Conservation (phyloP, 108 stramenopile genomes). For the Stephanodiscus triporus region DNA sequence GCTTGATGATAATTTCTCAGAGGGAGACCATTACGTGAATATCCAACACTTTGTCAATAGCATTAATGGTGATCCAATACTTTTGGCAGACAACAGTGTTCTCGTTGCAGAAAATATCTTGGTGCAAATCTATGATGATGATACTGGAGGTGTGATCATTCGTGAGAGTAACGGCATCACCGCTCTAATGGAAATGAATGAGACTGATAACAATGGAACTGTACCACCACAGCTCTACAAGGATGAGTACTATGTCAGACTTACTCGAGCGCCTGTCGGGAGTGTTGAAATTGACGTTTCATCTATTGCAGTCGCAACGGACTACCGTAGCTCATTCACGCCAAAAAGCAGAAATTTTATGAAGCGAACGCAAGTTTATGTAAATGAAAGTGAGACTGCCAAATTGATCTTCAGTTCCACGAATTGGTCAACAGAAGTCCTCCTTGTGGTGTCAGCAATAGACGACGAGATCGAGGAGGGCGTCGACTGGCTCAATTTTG, state of each 20-base stretch:
- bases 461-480: slow-evolving; percentile 46
- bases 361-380: slow-evolving; percentile 13
- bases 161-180: slow-evolving; percentile 38
- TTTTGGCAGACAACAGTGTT: slow-evolving; percentile 19
- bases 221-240: slow-evolving; percentile 8
- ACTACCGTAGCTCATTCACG: slow-evolving; percentile 4
- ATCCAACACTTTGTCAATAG: slow-evolving; percentile 20
- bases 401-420: slow-evolving; percentile 13
- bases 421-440: slow-evolving; percentile 28
- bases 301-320: slow-evolving; percentile 28
- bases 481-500: slow-evolving; percentile 42
- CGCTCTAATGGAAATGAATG: slow-evolving; percentile 35
- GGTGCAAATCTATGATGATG: slow-evolving; percentile 44
- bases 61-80: slow-evolving; percentile 3
- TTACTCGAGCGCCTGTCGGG: slow-evolving; percentile 29
- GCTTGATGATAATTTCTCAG: slow-evolving; percentile 4
- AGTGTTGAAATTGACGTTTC: slow-evolving; percentile 14
- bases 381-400: slow-evolving; percentile 2
- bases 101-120: slow-evolving; percentile 35
- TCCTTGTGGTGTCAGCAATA: slow-evolving; percentile 35
- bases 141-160: slow-evolving; percentile 37
- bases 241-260: slow-evolving; percentile 36
- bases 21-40: slow-evolving; percentile 43
- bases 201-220: slow-evolving; percentile 7
- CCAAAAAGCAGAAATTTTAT: slow-evolving; percentile 7